Evolutionary conservation across 2,329 filamentous ascomycete species (phyloP), one percentile per base, ranked within the genome.

Genomic region (Phialophora macrospora): DNA sequence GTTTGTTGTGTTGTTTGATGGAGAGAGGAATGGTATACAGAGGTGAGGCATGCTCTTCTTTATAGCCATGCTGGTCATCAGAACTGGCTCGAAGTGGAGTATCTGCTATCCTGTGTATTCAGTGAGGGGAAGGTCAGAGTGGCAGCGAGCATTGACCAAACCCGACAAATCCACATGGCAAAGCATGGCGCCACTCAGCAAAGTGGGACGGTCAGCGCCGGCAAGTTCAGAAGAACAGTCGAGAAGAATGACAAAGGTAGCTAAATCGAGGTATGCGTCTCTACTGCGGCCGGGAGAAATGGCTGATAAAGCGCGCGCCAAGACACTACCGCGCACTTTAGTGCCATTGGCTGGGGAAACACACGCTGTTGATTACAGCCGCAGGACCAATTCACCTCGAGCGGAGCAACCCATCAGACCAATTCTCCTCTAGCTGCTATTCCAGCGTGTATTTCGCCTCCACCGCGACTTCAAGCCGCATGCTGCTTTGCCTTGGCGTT

Each of bases 291-390:
- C n/a, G 41, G 41, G 5, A 46, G 17, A 17, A 22, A 24, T 26
- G 58, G 44, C 44, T 52, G 58, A 60, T 44, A 38, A 52, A 60
- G 58, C 58, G 6, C 48, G 32, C 58, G 58, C 58, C 58, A 60
- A 60, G 58, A 41, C 34, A 60, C 58, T 60, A 52, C 38, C 26
- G 17, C 58, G 17, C 4, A 22, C 17, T 32, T 32, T 11, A 55
- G 52, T 55, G 52, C 20, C 30, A 60, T 60, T 51, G 58, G 44
- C 58, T 60, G 52, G 28, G 3, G 28, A 30, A 28, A 55, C 30
- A 20, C 52, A 30, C 8, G 17, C 28, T 30, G 26, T 30, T 32
- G 28, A 32, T 55, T 34, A 55, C 52, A n/a, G 8, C 52, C 14
- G 28, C n/a, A 28, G 48, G 52, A 55, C 52, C 52, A 55, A 30